Base-by-base conservation (phyloP, 106 monocot genomes). In the Agapanthus africanus region DNA sequence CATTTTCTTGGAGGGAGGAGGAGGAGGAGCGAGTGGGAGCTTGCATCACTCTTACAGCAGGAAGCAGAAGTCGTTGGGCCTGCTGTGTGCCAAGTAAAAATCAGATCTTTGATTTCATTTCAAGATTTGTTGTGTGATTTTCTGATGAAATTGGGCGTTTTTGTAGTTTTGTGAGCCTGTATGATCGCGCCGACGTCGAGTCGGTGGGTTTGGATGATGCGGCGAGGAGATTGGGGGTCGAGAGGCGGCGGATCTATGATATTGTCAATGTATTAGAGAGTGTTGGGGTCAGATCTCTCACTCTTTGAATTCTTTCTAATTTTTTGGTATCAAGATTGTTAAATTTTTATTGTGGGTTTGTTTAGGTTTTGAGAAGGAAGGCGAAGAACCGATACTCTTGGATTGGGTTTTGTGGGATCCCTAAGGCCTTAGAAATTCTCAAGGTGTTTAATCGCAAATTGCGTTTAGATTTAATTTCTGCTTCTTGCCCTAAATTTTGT, bases 191-290 rank as follows among this genome's bases (percentile, higher is more conserved):
- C 10, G 88, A 79, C 39, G 76, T 86, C 6, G 86, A 88, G 8
- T 73, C 71, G 11, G 77, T 95, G 14, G 63, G 91, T 34, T 67
- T 95, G 40, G 95, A 95, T 18, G 91, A 91, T 18, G 91, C 95
- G 0, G 95, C 95, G 25, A 72, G 37, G 49, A 78, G 77, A 22
- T 66, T 95, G 2, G 95, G 91, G 0, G 91, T 95, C 18, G 91
- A 95, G 83, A 77, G 95, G 75, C 75, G 95, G n/a, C 88, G 95
- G 79, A 95, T 95, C 73, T 95, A 95, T 42, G 95, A 95, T 37
- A 91, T 95, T 18, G 95, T 95, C 60, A 95, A 95, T 60, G 86
- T 95, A 6, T 68, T 95, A 69, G 95, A 95, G 76, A 95, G 91
- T 65, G 75, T 95, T 18, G 95, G 95, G 78, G 95, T 95, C 36